Evolutionary conservation across 2,329 filamentous ascomycete genomes (phyloP).

Genomic region (Aspergillus transmontanensis): DNA sequence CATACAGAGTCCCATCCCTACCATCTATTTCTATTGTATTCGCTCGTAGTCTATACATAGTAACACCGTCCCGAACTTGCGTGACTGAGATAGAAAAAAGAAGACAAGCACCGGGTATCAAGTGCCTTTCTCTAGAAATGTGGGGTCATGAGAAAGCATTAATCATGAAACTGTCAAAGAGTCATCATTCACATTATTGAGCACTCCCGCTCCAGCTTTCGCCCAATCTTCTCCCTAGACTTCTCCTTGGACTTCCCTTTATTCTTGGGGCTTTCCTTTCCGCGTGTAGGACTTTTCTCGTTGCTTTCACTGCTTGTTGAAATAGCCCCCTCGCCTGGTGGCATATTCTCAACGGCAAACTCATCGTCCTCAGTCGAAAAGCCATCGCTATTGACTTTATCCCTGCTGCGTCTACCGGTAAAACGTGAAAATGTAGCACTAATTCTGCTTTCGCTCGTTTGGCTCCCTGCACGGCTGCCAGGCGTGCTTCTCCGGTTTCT

Average conservation of each 20-base stretch:
- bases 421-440: conserved; percentile 40
- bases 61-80: neutral
- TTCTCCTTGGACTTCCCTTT: conserved; percentile 37
- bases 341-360: conserved; percentile 24
- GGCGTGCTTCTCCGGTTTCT: conserved; percentile 34
- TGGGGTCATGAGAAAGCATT: neutral
- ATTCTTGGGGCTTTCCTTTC: conserved; percentile 23
- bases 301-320: conserved; percentile 23
- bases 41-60: neutral
- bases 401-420: conserved; percentile 33
- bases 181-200: conserved; percentile 40
- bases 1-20: neutral
- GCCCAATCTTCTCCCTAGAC: conserved; percentile 38
- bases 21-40: conserved; percentile 4
- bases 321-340: conserved; percentile 20
- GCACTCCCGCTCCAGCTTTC: conserved; percentile 47
- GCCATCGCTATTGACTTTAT: conserved; percentile 32
- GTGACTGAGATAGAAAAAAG: neutral
- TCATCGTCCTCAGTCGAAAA: conserved; percentile 31
- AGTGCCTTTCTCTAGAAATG: neutral
- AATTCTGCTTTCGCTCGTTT: conserved; percentile 39
- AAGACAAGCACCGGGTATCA: neutral
- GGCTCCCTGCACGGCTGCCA: conserved; percentile 39
- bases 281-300: conserved; percentile 26
- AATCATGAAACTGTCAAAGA: conserved; percentile 10